A percentile compares a stretch with the other conserved stretches of the same genome.
phyloP scores from a whole-genome alignment of 129 eudicot genomes.

The Lactuca saligna region DNA sequence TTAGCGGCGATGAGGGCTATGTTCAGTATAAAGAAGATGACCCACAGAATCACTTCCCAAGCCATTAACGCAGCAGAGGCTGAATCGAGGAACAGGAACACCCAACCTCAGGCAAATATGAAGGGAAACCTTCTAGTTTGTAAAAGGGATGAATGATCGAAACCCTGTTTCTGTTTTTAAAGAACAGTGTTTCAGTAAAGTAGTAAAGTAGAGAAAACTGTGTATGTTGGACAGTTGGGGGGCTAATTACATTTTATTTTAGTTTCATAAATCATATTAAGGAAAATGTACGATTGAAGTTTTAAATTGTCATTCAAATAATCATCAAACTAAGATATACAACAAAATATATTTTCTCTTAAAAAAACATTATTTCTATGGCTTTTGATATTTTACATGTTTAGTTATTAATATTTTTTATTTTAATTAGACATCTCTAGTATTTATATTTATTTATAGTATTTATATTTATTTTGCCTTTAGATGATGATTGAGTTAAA shows the following conservation, averaged over 20 bases:
- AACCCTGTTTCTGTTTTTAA: not conserved
- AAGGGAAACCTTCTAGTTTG: not conserved
- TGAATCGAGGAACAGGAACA: not conserved
- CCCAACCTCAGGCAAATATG: not conserved
- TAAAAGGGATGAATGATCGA: constrained; percentile 4
- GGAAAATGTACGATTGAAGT: too few relatives aligned
- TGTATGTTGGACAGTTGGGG: not conserved
- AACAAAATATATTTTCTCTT: too few relatives aligned
- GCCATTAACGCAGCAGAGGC: constrained; percentile 24
- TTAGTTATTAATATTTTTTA: too few relatives aligned
- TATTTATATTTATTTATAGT: too few relatives aligned
- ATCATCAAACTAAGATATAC: too few relatives aligned
- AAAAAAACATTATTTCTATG: too few relatives aligned
- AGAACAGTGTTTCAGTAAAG: not conserved
- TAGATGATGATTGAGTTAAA: too few relatives aligned
- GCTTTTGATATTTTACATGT: too few relatives aligned
- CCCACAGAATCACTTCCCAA: constrained; percentile 33
- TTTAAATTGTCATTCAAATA: too few relatives aligned
- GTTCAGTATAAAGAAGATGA: constrained; percentile 30
- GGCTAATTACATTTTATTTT: not conserved
- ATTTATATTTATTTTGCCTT: too few relatives aligned
- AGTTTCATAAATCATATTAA: too few relatives aligned
- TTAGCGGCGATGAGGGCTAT: constrained; percentile 37
- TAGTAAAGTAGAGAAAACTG: constrained; percentile 2
- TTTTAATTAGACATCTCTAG: too few relatives aligned